A percentile compares a stretch with the other conserved stretches of the same genome.
phyloP scores from a whole-genome alignment of 768 basidiomycete species.

The Clitopilus passeckerianus region DNA sequence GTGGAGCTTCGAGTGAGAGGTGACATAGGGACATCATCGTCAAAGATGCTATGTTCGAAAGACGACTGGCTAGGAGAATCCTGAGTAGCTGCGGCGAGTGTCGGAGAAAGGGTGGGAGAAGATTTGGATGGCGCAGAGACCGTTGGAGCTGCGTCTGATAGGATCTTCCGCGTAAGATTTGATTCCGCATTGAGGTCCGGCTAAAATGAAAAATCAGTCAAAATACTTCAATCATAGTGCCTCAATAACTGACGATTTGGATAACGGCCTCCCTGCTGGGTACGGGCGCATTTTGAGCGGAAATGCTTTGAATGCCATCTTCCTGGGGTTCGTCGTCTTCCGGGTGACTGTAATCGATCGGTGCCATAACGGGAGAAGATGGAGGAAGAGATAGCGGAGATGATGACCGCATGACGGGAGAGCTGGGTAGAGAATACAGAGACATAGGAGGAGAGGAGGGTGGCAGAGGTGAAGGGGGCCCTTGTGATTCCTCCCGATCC shows the following conservation, averaged over 20 bases:
- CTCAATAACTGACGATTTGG: background rate
- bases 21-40: background rate
- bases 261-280: background rate
- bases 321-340: conserved; percentile 4
- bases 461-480: conserved; percentile 19
- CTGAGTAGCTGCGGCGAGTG: background rate
- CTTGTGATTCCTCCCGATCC: conserved; percentile 18
- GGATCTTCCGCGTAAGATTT: background rate
- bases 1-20: background rate
- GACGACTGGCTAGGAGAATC: background rate
- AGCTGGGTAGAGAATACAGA: conserved; percentile 21
- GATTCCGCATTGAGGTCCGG: background rate
- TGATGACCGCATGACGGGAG: conserved; percentile 30
- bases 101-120: background rate
- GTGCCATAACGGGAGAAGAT: conserved; percentile 18
- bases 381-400: conserved; percentile 19
- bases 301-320: background rate
- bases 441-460: conserved; percentile 44
- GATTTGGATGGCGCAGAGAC: background rate
- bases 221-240: background rate
- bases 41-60: background rate
- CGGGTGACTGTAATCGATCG: conserved; percentile 7
- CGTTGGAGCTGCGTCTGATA: background rate
- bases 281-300: background rate
- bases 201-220: background rate